Base-by-base conservation (phyloP, 352 stramenopile genomes). In the Phytophthora pseudosyringae region DNA sequence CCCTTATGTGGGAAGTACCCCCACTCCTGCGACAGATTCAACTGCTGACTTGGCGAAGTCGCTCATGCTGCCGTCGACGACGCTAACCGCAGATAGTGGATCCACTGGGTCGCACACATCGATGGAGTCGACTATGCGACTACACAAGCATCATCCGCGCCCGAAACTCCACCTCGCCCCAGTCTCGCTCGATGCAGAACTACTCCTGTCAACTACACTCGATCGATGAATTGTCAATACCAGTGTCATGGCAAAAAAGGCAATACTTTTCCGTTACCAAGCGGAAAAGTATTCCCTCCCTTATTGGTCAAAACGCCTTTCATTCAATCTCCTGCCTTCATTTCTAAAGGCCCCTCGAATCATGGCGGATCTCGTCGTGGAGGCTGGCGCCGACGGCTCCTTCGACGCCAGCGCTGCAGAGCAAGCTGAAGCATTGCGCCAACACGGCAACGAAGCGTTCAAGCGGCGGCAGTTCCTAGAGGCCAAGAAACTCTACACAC, bases 361-460 rank as follows among this genome's bases (percentile, higher is more conserved):
- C 15, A 76, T 71, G 68, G 41, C 53, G 47, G 61, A 76, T 40
- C 58, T 61, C 18, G 63, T 70, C n/a, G 49, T 76, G 18, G 69
- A 80, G 46, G 62, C 39, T 6, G 51, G 48, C 36, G 49, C 26
- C 21, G 77, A 81, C 46, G 77, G 74, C 32, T 74, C 74, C 18
- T 86, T 86, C 43, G 74, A 83, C 32, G 46, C 45, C n/a, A 67
- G 28, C n/a, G 33, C 44, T 29, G 46, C 43, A 41, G 46, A 50
- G 3, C 29, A 48, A 39, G 46, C 62, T 61, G 77, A 89, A 62
- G 50, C 26, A 13, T 59, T 93, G 21, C 78, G 83, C 1, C 73
- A 82, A 39, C 56, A 86, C 29, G 88, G 88, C 60, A 96, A 96
- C 62, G 69, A 58, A 0, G 74, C 76, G 11, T 96, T 96, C 64